A percentile compares a stretch with the other conserved stretches of the same genome.
Evolutionary conservation across 768 basidiomycete species (phyloP).

Genomic region (Phanerochaete sordida): DNA sequence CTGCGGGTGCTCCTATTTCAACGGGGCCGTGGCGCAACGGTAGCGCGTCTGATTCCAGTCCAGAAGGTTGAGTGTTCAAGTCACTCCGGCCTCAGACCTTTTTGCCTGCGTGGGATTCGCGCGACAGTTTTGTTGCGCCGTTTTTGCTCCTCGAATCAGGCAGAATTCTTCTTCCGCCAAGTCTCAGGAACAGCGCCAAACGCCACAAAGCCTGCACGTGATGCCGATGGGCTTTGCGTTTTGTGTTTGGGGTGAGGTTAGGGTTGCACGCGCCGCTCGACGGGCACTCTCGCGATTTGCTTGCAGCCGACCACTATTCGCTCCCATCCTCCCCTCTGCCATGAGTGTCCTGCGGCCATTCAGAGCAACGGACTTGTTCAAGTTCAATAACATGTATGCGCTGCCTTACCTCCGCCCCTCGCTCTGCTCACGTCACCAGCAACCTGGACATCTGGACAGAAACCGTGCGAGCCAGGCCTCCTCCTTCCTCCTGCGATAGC

Average conservation of each 20-base stretch:
- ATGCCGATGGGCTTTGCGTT: not conserved
- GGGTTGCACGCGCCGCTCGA: not conserved
- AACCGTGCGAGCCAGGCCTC: slow-evolving; percentile 58
- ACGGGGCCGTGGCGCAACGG: no score
- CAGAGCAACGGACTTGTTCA: slow-evolving; percentile 85
- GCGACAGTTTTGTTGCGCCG: no score
- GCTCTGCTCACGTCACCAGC: slow-evolving; percentile 34
- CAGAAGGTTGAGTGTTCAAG: no score
- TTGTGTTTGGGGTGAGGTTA: not conserved
- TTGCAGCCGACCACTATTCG: not conserved
- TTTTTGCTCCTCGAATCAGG: no score
- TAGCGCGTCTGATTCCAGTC: no score
- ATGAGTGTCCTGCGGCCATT: slow-evolving; percentile 91
- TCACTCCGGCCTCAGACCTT: no score
- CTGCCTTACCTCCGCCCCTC: not conserved
- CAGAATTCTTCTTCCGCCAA: no score
- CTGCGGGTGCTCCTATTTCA: no score
- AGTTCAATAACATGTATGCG: slow-evolving; percentile 85
- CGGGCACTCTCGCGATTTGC: not conserved
- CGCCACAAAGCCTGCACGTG: not conserved
- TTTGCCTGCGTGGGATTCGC: no score
- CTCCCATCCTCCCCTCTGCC: not conserved
- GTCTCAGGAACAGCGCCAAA: not conserved
- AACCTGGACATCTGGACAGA: slow-evolving; percentile 98
- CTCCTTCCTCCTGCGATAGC: not conserved